phyloP scores from a whole-genome alignment of 306 rosid genomes.

The Malus domestica region ASM211411v1 NC_041801.1:14890001-14890500 shows the following conservation, averaged over 20 bases:
- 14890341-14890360: slow-evolving; percentile 27
- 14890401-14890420: slow-evolving; percentile 52
- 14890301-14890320: slow-evolving; percentile 14
- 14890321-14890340: slow-evolving; percentile 30
- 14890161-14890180: slow-evolving; percentile 10
- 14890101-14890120: not conserved
- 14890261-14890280: slow-evolving; percentile 29
- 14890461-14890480: slow-evolving; percentile 23
- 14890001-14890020: not conserved
- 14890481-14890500: slow-evolving; percentile 36
- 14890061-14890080: not conserved
- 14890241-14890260: slow-evolving; percentile 39
- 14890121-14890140: not conserved
- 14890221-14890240: slow-evolving; percentile 14
- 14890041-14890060: not conserved
- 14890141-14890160: not conserved
- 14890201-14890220: not conserved
- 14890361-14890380: slow-evolving; percentile 23
- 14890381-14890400: slow-evolving; percentile 31
- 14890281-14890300: slow-evolving; percentile 16
- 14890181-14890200: slow-evolving; percentile 5
- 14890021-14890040: not conserved
- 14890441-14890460: slow-evolving; percentile 12
- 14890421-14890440: slow-evolving; percentile 19
- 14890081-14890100: not conserved